Evolutionary conservation across 2,329 filamentous ascomycete species (phyloP), one percentile per base, ranked within the genome.

Genomic region (Magnaporthiopsis rhizophila): DNA sequence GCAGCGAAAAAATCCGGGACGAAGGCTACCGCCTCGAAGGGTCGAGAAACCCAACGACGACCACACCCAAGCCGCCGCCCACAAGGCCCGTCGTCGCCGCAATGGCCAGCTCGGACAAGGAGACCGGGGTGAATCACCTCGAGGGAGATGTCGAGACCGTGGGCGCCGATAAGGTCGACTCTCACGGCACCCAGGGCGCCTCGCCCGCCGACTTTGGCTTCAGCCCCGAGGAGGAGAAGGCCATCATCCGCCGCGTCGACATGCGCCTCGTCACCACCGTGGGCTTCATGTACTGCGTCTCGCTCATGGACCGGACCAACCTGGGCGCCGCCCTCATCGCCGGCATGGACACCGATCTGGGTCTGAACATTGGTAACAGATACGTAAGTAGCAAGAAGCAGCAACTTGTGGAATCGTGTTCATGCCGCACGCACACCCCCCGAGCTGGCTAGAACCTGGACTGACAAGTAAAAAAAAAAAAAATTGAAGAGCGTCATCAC

Each of bases 301-400:
- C 84, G 68, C 77, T 94, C 65, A 90, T 94, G 86, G 91, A 95
- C 72, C 81, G 91, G 38, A 91, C 89, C 2, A 94, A 94, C 74
- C 76, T 93, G 72, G 85, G 85, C n/a, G 80, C 85, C 28, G 90
- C 89, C 57, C 85, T 85, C 59, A 88, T 94, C 72, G 90, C 91
- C 26, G 90, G 83, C 63, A 84, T 86, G 81, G 70, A 72, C 21
- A 67, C 67, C 1, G 83, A 86, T 61, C 74, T 86, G 32, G 60
- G 71, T 3, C 73, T 86, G 1, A 59, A 58, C 6, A 72, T 77
- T 1, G 78, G 77, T 7, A 77, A 78, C 63, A 76, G 79, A 71
- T 82, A 81, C 61, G 79, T 80, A 64, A 69, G 77, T 68, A 61
- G 3, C 7, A 3, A 26, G 26, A 26, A 13, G 15, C 38, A 24